Base-by-base conservation (phyloP, 768 basidiomycete species). In the Suillus occidentalis region DNA sequence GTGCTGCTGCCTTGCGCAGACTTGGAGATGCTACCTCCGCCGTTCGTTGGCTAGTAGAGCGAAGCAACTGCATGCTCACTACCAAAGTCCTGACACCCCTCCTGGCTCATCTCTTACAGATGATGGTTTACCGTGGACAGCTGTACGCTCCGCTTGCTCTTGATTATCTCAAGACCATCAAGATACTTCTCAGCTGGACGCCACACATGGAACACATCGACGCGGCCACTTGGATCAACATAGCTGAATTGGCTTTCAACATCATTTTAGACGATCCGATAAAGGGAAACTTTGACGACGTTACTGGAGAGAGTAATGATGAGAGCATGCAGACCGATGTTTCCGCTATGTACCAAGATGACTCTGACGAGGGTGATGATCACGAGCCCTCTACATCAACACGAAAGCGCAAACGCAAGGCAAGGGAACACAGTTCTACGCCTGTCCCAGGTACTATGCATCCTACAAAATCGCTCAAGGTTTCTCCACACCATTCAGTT, bases 201-300 rank as follows among this genome's bases (percentile, higher is more conserved):
- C 89, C 94, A 3, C 95, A 98, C 76, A 80, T 96, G 63, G 91
- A 96, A 52, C 87, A 90, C 69, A 71, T 96, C 60, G 86, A 86
- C 12, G 78, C 83, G 42, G 78, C 79, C 1, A 77, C 66, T 49
- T 99, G 97, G 97, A 74, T 88, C 36, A 79, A 77, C 40, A 75
- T 94, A 52, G 83, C 90, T 42, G 85, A 87, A 68, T 77, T 93
- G 47, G 85, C 84, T 45, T 95, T 97, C 79, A 92, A 94, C 69
- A 85, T 89, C 6, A 80, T 95, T 28, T 77, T 98, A 6, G 87
- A 84, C 13, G 89, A 92, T 69, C 72, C 75, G 66, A 83, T 77
- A 61, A 69, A 62, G 45, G 59, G 68, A 10, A 73, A 72, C 10
- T 67, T 70, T 0, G 65, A 67, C 3, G 72, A 72, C 0, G 57